A percentile compares a stretch with the other conserved stretches of the same genome.
phyloP scores from a whole-genome alignment of 1,139 yeast species.

The Candida tunisiensis region DNA sequence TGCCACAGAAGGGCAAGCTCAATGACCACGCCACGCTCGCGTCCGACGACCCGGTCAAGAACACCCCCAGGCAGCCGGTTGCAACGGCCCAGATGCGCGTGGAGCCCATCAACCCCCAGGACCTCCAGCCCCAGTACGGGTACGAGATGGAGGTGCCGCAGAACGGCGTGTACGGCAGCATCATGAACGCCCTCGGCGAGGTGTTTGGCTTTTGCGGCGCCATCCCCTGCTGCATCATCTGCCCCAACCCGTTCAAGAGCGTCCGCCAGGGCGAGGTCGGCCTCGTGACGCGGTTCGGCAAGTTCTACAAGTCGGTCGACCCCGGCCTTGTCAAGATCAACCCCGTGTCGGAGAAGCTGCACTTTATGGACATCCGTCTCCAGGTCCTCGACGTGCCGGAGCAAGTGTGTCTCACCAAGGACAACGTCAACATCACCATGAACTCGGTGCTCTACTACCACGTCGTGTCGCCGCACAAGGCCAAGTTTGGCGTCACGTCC shows the following conservation, averaged over 20 bases:
- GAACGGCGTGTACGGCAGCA: conserved; percentile 22
- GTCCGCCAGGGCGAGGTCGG: conserved; percentile 62
- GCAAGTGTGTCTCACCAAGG: conserved; percentile 53
- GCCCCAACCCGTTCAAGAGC: conserved; percentile 40
- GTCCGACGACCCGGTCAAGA: neutral
- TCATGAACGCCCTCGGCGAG: conserved; percentile 30
- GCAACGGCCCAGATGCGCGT: conserved; percentile 11
- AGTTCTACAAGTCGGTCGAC: conserved; percentile 47
- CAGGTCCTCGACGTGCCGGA: conserved; percentile 52
- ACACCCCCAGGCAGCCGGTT: neutral
- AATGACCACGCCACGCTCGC: neutral
- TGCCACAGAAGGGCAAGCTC: neutral
- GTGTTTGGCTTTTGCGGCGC: conserved; percentile 38
- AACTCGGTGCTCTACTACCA: conserved; percentile 57
- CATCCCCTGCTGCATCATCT: conserved; percentile 41
- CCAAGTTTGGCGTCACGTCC: conserved; percentile 39
- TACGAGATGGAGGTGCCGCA: conserved; percentile 20
- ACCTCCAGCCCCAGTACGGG: conserved; percentile 21
- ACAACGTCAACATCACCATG: conserved; percentile 44
- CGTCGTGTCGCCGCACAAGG: conserved; percentile 53
- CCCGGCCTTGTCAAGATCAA: conserved; percentile 56
- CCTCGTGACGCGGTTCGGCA: conserved; percentile 51
- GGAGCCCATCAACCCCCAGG: conserved; percentile 16
- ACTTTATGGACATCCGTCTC: conserved; percentile 37
- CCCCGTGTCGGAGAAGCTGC: conserved; percentile 43